These are phyloP conservation scores for Geranium brycei DNA, from an alignment of 345 rosid genomes.

Conservation along the genomic window DNA sequence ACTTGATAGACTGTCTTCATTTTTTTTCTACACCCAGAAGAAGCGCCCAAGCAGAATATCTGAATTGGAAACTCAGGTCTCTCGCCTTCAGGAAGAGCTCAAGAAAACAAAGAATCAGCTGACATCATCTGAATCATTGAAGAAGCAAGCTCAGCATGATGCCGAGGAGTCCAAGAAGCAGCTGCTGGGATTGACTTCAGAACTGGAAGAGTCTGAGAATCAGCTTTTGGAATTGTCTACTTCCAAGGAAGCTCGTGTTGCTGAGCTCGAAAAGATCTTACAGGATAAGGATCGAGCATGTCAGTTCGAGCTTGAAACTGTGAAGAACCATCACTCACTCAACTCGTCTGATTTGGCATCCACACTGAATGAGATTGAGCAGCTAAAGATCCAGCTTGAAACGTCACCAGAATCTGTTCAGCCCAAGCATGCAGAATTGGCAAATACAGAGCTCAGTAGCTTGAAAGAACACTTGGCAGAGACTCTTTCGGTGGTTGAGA, in stretches of 20 bases:
- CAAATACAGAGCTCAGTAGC: constrained; percentile 28
- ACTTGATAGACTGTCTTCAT: too few relatives aligned
- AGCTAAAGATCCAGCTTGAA: constrained; percentile 70
- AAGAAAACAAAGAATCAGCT: constrained; percentile 69
- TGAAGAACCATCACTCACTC: constrained; percentile 69
- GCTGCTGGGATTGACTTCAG: constrained; percentile 32
- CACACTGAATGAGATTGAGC: constrained; percentile 77
- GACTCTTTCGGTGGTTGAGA: constrained; percentile 60
- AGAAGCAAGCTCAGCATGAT: constrained; percentile 59
- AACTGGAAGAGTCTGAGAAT: constrained; percentile 48
- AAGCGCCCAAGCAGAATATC: constrained; percentile 24
- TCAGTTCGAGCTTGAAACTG: constrained; percentile 92
- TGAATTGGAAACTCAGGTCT: constrained; percentile 54
- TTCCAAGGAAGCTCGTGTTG: constrained; percentile 67
- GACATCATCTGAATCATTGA: constrained; percentile 54
- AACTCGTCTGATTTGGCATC: constrained; percentile 72
- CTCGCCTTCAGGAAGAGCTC: constrained; percentile 73
- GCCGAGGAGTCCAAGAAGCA: constrained; percentile 63
- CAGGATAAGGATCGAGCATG: constrained; percentile 85
- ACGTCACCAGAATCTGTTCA: constrained; percentile 35
- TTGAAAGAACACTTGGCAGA: constrained; percentile 63
- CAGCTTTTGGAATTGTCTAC: constrained; percentile 64
- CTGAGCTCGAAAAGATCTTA: constrained; percentile 75
- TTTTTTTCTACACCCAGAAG: neutral
- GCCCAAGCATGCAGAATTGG: neutral